These are phyloP conservation scores for Boletus rubropictus DNA, from an alignment of 768 basidiomycete genomes.

Conservation along the genomic window DNA sequence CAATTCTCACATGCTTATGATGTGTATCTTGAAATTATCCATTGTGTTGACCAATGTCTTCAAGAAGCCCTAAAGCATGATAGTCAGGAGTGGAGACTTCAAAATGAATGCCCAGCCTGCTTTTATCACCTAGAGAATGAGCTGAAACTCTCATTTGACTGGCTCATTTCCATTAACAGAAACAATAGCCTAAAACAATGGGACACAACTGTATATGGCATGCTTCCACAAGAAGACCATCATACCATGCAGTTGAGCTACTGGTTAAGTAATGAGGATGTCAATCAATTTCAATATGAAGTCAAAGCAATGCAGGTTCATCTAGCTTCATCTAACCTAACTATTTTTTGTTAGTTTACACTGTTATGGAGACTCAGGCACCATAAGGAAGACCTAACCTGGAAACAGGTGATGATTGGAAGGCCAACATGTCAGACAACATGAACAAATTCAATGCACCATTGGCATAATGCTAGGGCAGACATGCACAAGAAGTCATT, in stretches of 20 bases:
- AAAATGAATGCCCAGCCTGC: not conserved
- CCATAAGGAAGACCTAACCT: too few relatives aligned
- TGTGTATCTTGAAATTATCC: not conserved
- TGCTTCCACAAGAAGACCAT: not conserved
- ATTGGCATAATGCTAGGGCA: conserved; percentile 1
- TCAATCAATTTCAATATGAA: too few relatives aligned
- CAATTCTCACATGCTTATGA: not conserved
- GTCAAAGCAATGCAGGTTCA: too few relatives aligned
- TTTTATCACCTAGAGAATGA: conserved; percentile 9
- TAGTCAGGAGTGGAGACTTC: too few relatives aligned
- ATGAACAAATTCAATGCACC: not conserved
- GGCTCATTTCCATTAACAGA: conserved; percentile 7
- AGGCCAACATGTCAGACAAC: not conserved
- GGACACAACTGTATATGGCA: not conserved
- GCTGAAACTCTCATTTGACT: not conserved
- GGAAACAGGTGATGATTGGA: not conserved
- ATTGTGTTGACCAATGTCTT: not conserved
- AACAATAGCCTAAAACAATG: not conserved
- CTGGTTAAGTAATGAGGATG: too few relatives aligned
- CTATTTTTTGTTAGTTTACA: too few relatives aligned
- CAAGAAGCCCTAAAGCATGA: not conserved
- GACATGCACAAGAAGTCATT: conserved; percentile 2
- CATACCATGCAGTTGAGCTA: too few relatives aligned
- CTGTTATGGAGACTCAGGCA: too few relatives aligned
- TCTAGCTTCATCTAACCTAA: too few relatives aligned